Base-by-base conservation (phyloP, 306 rosid species). In the Rubus idaeus region DNA sequence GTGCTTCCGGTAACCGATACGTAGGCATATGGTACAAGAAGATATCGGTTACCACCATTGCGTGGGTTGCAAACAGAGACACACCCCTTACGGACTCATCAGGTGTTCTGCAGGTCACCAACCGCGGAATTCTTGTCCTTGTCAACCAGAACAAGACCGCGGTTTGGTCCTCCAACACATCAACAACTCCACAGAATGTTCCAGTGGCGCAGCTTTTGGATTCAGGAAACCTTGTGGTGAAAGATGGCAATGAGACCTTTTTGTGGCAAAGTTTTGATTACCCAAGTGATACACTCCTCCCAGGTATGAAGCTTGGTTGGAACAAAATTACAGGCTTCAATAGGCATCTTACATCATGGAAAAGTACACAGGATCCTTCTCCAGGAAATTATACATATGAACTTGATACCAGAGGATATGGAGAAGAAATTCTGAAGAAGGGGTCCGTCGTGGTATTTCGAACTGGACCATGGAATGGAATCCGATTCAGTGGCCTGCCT, bases 1-100 rank as follows among this genome's bases (percentile, higher is more conserved):
- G 65, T 35, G 35, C 21, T 64, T 75, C 72, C 4, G 35, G 1
- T 3, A 47, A 39, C 4, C 63, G 72, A 5, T 75, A 75, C 47
- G 12, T 64, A 40, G 79, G 69, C 26, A 74, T 74, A 42, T 74
- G 69, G 78, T 74, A 60, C 56, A 60, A 74, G 16, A 74, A 56
- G 21, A 68, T 76, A 64, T 5, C 74, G 2, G 51, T 39, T 49
- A 21, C 13, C 13, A 76, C 80, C 10, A 73, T 76, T 2, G 68
- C 53, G 30, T 67, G 80, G 81, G 78, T 72, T 10, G 82, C 67
- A 8, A 61, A 61, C 39, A 61, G 67, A 12, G 67, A 61, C 5
- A 13, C 17, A 5, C 67, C 67, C 65, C 67, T 61, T 13, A 30
- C 18, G 30, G 67, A 61, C 30, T 61, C 42, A 4, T 61, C n/a